Conservation (phyloP, 2,329 filamentous ascomycete species). For the Fusarium sulawesiense region DNA sequence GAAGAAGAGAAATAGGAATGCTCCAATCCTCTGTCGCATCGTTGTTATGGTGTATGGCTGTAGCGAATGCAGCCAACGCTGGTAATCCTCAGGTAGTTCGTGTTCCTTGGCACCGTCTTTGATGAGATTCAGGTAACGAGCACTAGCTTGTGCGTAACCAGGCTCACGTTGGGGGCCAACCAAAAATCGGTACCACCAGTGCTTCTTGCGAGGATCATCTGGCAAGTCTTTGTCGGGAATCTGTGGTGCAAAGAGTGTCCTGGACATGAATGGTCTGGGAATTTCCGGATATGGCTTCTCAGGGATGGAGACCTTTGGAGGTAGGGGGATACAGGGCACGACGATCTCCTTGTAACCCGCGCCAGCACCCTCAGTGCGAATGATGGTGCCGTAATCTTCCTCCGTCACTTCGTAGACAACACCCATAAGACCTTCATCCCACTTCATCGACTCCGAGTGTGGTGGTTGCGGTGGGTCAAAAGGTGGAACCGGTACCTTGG, state of each 20-base stretch:
- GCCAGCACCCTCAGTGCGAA: conserved; percentile 91
- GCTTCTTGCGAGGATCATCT: conserved; percentile 50
- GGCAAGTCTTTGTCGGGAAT: conserved; percentile 52
- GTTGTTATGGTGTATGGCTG: conserved; percentile 78
- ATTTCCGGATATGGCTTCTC: conserved; percentile 65
- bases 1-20: conserved; percentile 67
- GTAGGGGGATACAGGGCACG: conserved; percentile 80
- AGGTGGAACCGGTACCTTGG: conserved; percentile 45
- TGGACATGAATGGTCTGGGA: conserved; percentile 78
- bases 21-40: conserved; percentile 73
- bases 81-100: conserved; percentile 81
- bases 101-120: conserved; percentile 83
- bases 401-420: conserved; percentile 95
- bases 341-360: conserved; percentile 85
- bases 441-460: conserved; percentile 52
- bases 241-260: conserved; percentile 81
- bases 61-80: conserved; percentile 75
- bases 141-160: conserved; percentile 83
- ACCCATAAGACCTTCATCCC: conserved; percentile 87
- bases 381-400: conserved; percentile 84
- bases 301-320: conserved; percentile 69
- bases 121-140: conserved; percentile 85
- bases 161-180: conserved; percentile 66
- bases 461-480: conserved; percentile 43
- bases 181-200: conserved; percentile 62